Conservation (phyloP, 2,329 filamentous ascomycete species). For the Ophiostoma quercus region DNA sequence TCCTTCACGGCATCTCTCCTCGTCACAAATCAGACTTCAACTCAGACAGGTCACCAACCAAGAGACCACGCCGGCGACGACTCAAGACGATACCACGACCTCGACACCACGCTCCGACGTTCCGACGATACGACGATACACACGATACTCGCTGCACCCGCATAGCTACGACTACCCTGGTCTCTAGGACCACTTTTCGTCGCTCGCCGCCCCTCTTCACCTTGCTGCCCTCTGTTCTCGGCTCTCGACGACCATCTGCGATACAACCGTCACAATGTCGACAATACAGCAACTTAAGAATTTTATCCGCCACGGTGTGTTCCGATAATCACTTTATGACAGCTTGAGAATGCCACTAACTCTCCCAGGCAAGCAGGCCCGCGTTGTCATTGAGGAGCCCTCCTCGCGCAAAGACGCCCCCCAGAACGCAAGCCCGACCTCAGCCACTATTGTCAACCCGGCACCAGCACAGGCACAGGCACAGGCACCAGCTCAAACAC, state of each 20-base stretch:
- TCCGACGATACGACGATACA: slow-evolving; percentile 11
- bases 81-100: slow-evolving; percentile 6
- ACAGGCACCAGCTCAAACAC: neutral
- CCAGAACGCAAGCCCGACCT: slow-evolving; percentile 51
- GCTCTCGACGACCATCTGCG: neutral
- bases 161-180: slow-evolving; percentile 5
- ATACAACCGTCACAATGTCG: slow-evolving; percentile 45
- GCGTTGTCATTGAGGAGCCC: slow-evolving; percentile 51
- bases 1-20: neutral
- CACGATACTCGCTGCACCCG: neutral
- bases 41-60: neutral
- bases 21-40: neutral
- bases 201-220: neutral
- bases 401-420: slow-evolving; percentile 45
- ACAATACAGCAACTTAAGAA: slow-evolving; percentile 95
- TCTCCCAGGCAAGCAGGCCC: slow-evolving; percentile 74
- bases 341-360: no score
- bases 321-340: neutral
- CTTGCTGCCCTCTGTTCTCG: neutral
- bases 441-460: slow-evolving; percentile 31
- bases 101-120: slow-evolving; percentile 1
- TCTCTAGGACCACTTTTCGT: slow-evolving; percentile 10
- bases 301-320: slow-evolving; percentile 82
- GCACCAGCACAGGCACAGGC: slow-evolving; percentile 35
- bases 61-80: no score